These are phyloP conservation scores for Leccinum fibrillosum DNA, from an alignment of 768 basidiomycete species.

Conservation along the genomic window DNA sequence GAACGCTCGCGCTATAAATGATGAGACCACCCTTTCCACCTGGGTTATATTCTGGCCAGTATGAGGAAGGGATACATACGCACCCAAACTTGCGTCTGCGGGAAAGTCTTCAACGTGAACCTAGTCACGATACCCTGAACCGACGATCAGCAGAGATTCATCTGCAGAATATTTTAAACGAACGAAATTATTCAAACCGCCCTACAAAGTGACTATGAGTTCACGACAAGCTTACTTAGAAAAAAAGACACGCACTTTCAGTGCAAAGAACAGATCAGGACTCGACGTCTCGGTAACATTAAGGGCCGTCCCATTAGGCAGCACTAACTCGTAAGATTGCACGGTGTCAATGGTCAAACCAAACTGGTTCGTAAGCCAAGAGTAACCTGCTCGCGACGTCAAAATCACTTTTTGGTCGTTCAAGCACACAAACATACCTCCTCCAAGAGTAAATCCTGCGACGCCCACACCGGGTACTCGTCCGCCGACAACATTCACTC, in stretches of 20 bases:
- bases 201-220: constrained; percentile 32
- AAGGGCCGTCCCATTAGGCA: constrained; percentile 40
- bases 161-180: background rate
- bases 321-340: constrained; percentile 52
- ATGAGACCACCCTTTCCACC: constrained; percentile 50
- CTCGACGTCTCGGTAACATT: constrained; percentile 32
- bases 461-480: constrained; percentile 57
- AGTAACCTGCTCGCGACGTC: constrained; percentile 12
- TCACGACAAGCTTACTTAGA: background rate
- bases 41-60: background rate
- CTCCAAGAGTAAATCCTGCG: constrained; percentile 55
- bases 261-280: constrained; percentile 41
- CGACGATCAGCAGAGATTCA: background rate
- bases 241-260: constrained; percentile 32
- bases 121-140: constrained; percentile 55
- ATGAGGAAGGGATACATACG: constrained; percentile 6
- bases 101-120: constrained; percentile 51
- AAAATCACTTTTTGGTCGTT: background rate
- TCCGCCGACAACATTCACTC: constrained; percentile 55
- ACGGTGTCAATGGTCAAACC: constrained; percentile 59
- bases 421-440: constrained; percentile 34
- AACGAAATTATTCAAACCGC: constrained; percentile 62
- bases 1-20: constrained; percentile 13
- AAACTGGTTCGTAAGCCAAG: constrained; percentile 57
- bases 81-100: constrained; percentile 62